phyloP scores from a whole-genome alignment of 2,329 filamentous ascomycete species.

The Hymenoscyphus linearis region DNA sequence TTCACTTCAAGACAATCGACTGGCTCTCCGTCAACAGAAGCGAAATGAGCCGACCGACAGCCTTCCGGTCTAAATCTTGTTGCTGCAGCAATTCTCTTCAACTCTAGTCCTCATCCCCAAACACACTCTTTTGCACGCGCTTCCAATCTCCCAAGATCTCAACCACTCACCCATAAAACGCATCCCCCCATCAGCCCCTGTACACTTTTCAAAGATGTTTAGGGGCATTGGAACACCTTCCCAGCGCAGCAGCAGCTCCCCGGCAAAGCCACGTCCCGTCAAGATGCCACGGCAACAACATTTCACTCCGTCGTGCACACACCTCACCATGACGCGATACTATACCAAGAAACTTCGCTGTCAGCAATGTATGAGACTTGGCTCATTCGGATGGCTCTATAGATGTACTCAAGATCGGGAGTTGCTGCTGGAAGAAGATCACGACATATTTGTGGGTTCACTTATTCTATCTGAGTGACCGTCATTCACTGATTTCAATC shows the following conservation, averaged over 20 bases:
- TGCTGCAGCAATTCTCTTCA: background rate
- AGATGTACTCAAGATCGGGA: conserved; percentile 62
- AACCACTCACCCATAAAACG: background rate
- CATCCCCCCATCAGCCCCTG: background rate
- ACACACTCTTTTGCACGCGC: background rate
- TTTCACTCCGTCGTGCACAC: conserved; percentile 48
- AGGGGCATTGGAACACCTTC: no score
- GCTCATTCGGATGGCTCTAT: conserved; percentile 67
- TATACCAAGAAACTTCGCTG: conserved; percentile 52
- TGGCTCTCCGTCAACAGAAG: background rate
- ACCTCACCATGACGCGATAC: conserved; percentile 62
- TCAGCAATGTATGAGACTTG: conserved; percentile 48
- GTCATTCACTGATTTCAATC: conserved; percentile 12
- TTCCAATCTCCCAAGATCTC: background rate
- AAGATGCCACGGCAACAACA: background rate
- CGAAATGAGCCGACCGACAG: background rate
- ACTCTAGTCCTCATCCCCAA: background rate
- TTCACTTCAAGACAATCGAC: background rate
- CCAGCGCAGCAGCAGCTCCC: background rate
- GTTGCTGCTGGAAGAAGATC: conserved; percentile 36
- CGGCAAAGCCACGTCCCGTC: background rate
- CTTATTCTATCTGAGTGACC: background rate
- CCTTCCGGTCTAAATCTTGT: background rate
- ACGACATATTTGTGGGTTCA: conserved; percentile 20
- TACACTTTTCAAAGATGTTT: no score